A percentile compares a stretch with the other conserved stretches of the same genome.
phyloP scores from a whole-genome alignment of 2,329 filamentous ascomycete genomes.

The Coniochaeta sp. region DNA sequence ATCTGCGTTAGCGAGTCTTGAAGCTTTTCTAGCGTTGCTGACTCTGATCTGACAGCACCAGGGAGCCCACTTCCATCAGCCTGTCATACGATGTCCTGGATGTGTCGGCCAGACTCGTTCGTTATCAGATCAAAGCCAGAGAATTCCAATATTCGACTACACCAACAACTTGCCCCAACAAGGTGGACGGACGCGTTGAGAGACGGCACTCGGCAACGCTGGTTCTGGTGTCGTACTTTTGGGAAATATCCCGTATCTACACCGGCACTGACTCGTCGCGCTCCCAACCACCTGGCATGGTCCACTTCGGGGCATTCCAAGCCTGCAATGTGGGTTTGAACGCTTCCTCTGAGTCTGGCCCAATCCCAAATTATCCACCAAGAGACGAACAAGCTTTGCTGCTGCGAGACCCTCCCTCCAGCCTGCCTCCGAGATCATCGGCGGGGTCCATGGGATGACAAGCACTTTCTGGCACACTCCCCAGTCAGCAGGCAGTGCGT shows the following conservation, averaged over 20 bases:
- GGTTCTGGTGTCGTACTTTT: neutral
- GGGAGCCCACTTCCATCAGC: neutral
- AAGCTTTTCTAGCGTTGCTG: conserved; percentile 1
- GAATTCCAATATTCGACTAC: neutral
- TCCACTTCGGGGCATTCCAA: neutral
- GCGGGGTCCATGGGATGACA: neutral
- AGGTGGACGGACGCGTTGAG: neutral
- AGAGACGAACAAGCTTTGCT: neutral
- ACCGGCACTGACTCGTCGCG: neutral
- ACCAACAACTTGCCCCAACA: no score
- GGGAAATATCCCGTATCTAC: neutral
- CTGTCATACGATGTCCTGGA: neutral
- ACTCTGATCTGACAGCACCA: neutral
- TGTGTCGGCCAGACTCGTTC: neutral
- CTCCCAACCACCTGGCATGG: neutral
- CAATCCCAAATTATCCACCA: neutral
- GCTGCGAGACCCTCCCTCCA: neutral
- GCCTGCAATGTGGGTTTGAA: neutral
- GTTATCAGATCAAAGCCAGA: neutral
- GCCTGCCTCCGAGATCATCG: neutral
- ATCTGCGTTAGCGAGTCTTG: neutral
- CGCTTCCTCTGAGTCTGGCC: neutral
- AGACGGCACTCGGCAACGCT: neutral
- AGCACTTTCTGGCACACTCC: no score
- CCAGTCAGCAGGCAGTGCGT: no score